Conservation (phyloP, 805 yeast genomes). For the Wickerhamomyces sydowiorum region DNA sequence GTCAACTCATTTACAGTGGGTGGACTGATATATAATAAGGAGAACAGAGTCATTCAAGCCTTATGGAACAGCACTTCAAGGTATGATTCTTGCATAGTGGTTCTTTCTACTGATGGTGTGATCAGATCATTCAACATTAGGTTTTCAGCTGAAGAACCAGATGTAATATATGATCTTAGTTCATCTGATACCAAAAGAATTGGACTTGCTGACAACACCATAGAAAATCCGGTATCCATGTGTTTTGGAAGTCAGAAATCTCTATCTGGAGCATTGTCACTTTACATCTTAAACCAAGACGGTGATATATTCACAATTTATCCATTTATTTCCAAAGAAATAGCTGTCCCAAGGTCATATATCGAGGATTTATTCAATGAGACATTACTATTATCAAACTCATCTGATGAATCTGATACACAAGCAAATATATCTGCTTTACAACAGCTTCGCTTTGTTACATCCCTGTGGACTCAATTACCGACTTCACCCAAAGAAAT, state of each 20-base stretch:
- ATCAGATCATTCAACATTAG: slow-evolving; percentile 33
- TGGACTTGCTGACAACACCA: slow-evolving; percentile 16
- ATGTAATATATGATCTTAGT: slow-evolving; percentile 13
- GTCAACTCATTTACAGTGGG: slow-evolving; percentile 22
- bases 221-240: slow-evolving; percentile 18
- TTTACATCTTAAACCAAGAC: slow-evolving; percentile 46
- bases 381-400: slow-evolving; percentile 24
- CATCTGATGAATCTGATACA: slow-evolving; percentile 19
- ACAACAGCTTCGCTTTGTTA: slow-evolving; percentile 31
- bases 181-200: slow-evolving; percentile 8
- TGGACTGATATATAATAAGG: slow-evolving; percentile 19
- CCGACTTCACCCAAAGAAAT: slow-evolving; percentile 11
- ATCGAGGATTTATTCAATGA: slow-evolving; percentile 28
- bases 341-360: slow-evolving; percentile 30
- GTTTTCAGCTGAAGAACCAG: slow-evolving; percentile 22
- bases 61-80: slow-evolving; percentile 41
- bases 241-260: slow-evolving; percentile 16
- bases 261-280: slow-evolving; percentile 39
- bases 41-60: slow-evolving; percentile 29
- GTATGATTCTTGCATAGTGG: slow-evolving; percentile 36
- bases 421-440: too few species aligned
- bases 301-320: slow-evolving; percentile 56
- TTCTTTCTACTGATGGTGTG: slow-evolving; percentile 28
- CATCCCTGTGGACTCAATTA: slow-evolving; percentile 26
- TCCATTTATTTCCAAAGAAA: slow-evolving; percentile 54